Percentiles rank a stretch among this genome's conserved stretches.
Evolutionary conservation across 2,329 filamentous ascomycete genomes (phyloP).

Genomic region (Fonsecaea nubica): DNA sequence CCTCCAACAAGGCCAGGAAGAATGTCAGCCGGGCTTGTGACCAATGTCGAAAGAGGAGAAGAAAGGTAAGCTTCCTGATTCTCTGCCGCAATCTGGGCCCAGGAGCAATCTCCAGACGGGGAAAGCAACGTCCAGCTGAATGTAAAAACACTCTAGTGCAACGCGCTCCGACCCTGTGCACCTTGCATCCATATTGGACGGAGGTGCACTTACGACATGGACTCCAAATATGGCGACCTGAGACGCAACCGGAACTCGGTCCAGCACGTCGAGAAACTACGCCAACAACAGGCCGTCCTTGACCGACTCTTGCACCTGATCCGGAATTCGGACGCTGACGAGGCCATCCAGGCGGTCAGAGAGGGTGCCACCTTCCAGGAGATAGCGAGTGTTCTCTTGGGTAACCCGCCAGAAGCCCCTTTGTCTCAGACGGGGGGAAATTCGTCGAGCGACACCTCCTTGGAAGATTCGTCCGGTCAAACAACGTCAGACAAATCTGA

Average conservation of each 20-base stretch:
- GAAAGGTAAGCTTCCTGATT: neutral
- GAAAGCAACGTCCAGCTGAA: neutral
- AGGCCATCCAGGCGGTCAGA: neutral
- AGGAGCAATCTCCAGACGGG: neutral
- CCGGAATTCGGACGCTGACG: neutral
- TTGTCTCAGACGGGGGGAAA: neutral
- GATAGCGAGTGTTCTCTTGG: neutral
- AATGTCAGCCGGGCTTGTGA: constrained; percentile 4
- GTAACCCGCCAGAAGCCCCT: neutral
- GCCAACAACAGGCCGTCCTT: neutral
- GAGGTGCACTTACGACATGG: constrained; percentile 1
- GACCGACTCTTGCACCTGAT: neutral
- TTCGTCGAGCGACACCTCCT: neutral
- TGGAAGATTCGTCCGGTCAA: neutral
- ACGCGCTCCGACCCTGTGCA: neutral
- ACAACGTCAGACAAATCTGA: neutral
- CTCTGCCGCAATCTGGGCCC: neutral
- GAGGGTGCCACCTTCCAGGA: constrained; percentile 2
- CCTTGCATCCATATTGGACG: neutral
- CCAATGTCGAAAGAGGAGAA: constrained; percentile 2
- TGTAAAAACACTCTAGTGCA: neutral
- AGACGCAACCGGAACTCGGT: neutral
- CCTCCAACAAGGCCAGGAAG: neutral
- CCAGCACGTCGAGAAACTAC: neutral
- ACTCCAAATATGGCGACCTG: neutral